phyloP scores from a whole-genome alignment of 2,329 filamentous ascomycete genomes.

The Penicillium sclerotigenum region DNA sequence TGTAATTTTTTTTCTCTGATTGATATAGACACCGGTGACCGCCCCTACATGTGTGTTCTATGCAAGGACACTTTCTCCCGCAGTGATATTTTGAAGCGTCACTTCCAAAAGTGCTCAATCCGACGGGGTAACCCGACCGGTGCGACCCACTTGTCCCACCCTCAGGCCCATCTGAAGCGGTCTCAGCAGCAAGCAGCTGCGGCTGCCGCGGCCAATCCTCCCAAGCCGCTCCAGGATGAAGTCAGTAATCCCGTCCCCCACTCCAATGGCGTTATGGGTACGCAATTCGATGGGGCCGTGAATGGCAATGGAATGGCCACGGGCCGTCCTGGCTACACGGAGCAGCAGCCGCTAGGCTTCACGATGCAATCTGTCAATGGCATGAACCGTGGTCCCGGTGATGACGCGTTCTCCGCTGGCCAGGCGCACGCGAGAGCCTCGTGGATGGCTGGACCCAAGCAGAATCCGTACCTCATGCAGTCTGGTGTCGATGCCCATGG shows the following conservation, averaged over 20 bases:
- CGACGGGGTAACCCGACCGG: constrained; percentile 93
- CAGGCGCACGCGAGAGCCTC: constrained; percentile 40
- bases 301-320: constrained; percentile 42
- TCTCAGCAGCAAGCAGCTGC: constrained; percentile 37
- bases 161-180: constrained; percentile 84
- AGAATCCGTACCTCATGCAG: constrained; percentile 45
- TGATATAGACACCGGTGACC: constrained; percentile 82
- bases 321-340: constrained; percentile 39
- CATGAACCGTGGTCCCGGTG: constrained; percentile 40
- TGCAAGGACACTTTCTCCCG: constrained; percentile 98
- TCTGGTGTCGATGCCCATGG: constrained; percentile 40
- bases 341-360: constrained; percentile 45
- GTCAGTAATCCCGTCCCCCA: constrained; percentile 45
- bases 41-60: constrained; percentile 95
- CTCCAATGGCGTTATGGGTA: constrained; percentile 44
- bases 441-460: constrained; percentile 46
- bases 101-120: constrained; percentile 98
- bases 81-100: constrained; percentile 96
- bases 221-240: constrained; percentile 45
- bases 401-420: constrained; percentile 36
- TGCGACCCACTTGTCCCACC: constrained; percentile 89
- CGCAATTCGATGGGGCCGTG: constrained; percentile 43
- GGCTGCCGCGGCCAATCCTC: constrained; percentile 40
- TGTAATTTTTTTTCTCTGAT: constrained; percentile 25
- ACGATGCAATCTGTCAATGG: constrained; percentile 43